Base-by-base conservation (phyloP, 768 basidiomycete species). In the Termitomyces sp. region DNA sequence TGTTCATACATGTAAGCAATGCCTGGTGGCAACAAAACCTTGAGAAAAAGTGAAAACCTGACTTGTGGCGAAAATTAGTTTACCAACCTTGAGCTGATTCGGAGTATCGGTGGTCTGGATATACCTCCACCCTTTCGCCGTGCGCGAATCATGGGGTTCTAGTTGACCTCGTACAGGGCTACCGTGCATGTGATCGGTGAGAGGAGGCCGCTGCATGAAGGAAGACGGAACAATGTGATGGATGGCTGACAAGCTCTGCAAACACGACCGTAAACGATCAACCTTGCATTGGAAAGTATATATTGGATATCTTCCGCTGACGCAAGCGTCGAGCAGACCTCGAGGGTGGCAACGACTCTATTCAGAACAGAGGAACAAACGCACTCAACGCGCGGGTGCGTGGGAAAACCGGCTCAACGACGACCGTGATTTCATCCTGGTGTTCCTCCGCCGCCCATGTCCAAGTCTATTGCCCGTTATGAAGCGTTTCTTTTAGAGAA, bases 401-500 rank as follows among this genome's bases (percentile, higher is more conserved):
- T 62, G 54, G 46, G 60, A 57, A 41, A 57, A 29, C 20, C 50
- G 58, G 57, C 53, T 51, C 16, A 64, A 66, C 66, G 56, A 55
- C 66, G 45, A 58, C 48, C 18, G 55, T 33, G 22, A 34, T 58
- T 37, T 44, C 47, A 20, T 2, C 7, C 24, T 24, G 16, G 16
- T 37, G 36, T 45, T 24, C 46, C 58, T 50, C 52, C 45, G 44
- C 52, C 54, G 66, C 60, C 69, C 61, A 90, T 90, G 87, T 77
- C 86, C 62, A 78, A 81, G 50, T 77, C 82, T 41, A 71, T 87
- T 64, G 83, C 82, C 60, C 84, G 77, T 69, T 96, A 96, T 72
- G 93, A 95, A 68, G 73, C 81, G 28, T 90, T 94, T 66, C 79
- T 97, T 59, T 75, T 97, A 57, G 81, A 86, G 56, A 97, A 98